Conservation (phyloP, 2,329 filamentous ascomycete genomes). For the Epichloe elymi region DNA sequence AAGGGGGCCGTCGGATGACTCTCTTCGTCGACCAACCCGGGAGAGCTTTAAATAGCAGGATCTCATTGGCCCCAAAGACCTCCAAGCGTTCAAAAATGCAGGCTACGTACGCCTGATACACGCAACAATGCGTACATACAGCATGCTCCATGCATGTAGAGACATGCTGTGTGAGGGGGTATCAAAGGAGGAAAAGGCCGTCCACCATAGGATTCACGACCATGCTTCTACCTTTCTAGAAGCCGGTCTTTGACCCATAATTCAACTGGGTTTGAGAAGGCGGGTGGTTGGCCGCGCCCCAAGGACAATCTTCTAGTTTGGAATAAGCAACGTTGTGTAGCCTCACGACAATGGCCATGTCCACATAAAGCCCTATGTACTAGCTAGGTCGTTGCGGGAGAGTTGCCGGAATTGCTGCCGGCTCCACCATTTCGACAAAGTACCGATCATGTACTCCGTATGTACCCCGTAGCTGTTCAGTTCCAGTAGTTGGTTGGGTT, state of each 20-base stretch:
- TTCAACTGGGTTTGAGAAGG: background rate
- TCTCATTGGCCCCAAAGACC: background rate
- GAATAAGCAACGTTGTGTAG: too few species aligned
- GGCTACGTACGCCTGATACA: background rate
- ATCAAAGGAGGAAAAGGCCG: background rate
- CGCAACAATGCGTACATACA: background rate
- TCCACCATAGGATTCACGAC: background rate
- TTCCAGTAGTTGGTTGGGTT: background rate
- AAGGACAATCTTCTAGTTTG: too few species aligned
- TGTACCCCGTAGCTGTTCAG: background rate
- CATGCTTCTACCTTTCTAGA: conserved; percentile 1
- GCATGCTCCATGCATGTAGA: background rate
- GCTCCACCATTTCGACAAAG: conserved; percentile 12
- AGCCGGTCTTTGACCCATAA: background rate
- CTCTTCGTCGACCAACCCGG: background rate
- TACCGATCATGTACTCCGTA: background rate
- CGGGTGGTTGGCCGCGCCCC: background rate
- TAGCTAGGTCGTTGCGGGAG: conserved; percentile 12
- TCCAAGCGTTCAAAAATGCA: background rate
- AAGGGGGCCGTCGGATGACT: background rate
- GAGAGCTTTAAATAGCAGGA: background rate
- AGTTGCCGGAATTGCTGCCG: conserved; percentile 19
- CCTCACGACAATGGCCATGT: too few species aligned
- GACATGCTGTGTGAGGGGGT: background rate
- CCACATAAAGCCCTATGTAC: background rate